Evolutionary conservation across 495 filamentous ascomycete genomes (phyloP).

Genomic region (Hypoxylon cercidicola): DNA sequence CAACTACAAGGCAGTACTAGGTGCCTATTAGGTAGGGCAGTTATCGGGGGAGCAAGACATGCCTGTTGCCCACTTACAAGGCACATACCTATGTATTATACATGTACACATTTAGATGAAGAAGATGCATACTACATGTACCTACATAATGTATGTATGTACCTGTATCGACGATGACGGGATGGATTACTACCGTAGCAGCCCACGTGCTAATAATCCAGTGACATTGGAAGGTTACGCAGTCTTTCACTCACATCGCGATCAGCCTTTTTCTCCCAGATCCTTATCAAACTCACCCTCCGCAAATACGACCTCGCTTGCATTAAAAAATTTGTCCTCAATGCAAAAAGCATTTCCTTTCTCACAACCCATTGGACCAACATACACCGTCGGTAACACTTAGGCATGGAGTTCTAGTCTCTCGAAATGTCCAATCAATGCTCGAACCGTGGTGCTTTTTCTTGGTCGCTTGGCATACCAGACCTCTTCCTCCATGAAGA

Average conservation of each 20-base stretch:
- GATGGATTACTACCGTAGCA: conserved; percentile 12
- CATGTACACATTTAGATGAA: conserved; percentile 3
- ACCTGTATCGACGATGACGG: conserved; percentile 4
- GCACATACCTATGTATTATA: too few relatives aligned
- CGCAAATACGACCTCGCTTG: conserved; percentile 33
- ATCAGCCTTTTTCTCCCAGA: conserved; percentile 17
- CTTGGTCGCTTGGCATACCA: conserved; percentile 30
- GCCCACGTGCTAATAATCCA: conserved; percentile 32
- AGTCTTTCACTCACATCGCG: conserved; percentile 3
- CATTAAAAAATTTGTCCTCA: too few relatives aligned
- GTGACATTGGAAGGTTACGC: conserved; percentile 11
- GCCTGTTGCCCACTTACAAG: too few relatives aligned
- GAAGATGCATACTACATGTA: too few relatives aligned
- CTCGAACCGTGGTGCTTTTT: conserved; percentile 6
- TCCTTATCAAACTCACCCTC: conserved; percentile 27
- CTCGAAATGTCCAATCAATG: conserved; percentile 27
- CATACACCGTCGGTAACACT: conserved; percentile 14
- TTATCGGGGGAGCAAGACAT: too few relatives aligned
- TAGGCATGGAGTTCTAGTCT: conserved; percentile 6
- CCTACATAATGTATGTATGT: too few relatives aligned
- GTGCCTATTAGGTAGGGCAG: too few relatives aligned
- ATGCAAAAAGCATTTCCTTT: conserved; percentile 18
- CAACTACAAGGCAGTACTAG: too few relatives aligned
- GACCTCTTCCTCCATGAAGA: conserved; percentile 19
- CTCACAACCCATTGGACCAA: conserved; percentile 23